These are phyloP conservation scores for Backusella circina DNA, from an alignment of 192 early-diverging fungal genomes.

Conservation along the genomic window DNA sequence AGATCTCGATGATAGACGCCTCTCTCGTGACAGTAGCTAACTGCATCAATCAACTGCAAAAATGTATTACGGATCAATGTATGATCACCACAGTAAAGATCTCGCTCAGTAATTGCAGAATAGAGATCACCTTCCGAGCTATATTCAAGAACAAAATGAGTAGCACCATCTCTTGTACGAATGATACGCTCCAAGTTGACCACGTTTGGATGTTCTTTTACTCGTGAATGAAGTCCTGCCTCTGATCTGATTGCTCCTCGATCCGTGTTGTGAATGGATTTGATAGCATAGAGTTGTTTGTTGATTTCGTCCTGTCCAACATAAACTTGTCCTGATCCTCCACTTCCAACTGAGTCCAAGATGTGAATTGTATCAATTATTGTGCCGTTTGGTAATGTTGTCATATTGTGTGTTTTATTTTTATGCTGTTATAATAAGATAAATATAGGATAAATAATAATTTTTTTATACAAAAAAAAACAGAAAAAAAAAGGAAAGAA, in stretches of 20 bases:
- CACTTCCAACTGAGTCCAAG: conserved; percentile 56
- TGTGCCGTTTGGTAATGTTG: conserved; percentile 11
- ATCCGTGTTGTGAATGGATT: not conserved
- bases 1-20: conserved; percentile 92
- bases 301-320: conserved; percentile 45
- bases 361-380: conserved; percentile 40
- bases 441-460: not conserved
- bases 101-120: conserved; percentile 82
- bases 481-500: not conserved
- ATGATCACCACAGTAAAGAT: conserved; percentile 71
- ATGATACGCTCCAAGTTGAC: conserved; percentile 61
- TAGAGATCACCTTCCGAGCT: conserved; percentile 94
- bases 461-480: not conserved
- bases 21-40: conserved; percentile 67
- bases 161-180: conserved; percentile 51
- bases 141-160: conserved; percentile 71
- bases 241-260: conserved; percentile 56
- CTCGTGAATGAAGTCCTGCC: conserved; percentile 58
- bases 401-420: too few species aligned
- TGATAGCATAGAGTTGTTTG: not conserved
- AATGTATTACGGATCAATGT: conserved; percentile 76
- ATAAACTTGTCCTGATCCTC: conserved; percentile 75
- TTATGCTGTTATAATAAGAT: not conserved
- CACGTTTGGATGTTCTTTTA: conserved; percentile 66
- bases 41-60: conserved; percentile 81